Evolutionary conservation across 192 early-diverging fungal genomes (phyloP).

Genomic region (Cladochytrium replicatum): DNA sequence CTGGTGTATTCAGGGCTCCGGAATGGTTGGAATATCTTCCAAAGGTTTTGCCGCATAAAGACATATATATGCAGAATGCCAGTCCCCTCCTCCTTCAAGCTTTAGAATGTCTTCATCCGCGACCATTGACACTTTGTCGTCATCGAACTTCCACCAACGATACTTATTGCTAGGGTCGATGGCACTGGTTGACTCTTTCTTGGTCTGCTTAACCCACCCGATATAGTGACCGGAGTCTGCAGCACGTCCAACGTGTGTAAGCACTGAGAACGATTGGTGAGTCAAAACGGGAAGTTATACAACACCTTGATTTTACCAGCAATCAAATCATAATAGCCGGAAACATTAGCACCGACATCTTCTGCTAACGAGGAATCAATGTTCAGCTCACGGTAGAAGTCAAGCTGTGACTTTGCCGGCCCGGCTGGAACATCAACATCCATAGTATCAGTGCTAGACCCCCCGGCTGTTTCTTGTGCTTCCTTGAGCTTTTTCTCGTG

Average conservation of each 20-base stretch:
- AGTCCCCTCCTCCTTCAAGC: constrained; percentile 80
- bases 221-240: constrained; percentile 92
- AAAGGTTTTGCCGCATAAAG: constrained; percentile 75
- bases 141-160: constrained; percentile 69
- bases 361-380: constrained; percentile 60
- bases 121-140: constrained; percentile 83
- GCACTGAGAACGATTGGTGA: constrained; percentile 37
- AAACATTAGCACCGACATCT: constrained; percentile 77
- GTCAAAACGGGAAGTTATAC: no score
- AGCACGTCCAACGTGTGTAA: constrained; percentile 91
- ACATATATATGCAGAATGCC: constrained; percentile 69
- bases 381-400: constrained; percentile 36
- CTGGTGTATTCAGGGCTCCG: no score
- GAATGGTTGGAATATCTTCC: no score
- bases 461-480: constrained; percentile 1
- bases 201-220: constrained; percentile 87
- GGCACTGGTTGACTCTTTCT: constrained; percentile 37
- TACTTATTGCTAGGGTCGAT: neutral
- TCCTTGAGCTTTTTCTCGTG: no score
- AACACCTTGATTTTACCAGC: constrained; percentile 39
- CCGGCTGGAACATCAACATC: constrained; percentile 13
- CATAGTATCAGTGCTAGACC: no score
- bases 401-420: constrained; percentile 23
- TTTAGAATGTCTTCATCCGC: constrained; percentile 79
- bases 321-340: constrained; percentile 84